These are phyloP conservation scores for Blastobotrys persicus DNA, from an alignment of 1,139 yeast genomes.

Conservation along the genomic window DNA sequence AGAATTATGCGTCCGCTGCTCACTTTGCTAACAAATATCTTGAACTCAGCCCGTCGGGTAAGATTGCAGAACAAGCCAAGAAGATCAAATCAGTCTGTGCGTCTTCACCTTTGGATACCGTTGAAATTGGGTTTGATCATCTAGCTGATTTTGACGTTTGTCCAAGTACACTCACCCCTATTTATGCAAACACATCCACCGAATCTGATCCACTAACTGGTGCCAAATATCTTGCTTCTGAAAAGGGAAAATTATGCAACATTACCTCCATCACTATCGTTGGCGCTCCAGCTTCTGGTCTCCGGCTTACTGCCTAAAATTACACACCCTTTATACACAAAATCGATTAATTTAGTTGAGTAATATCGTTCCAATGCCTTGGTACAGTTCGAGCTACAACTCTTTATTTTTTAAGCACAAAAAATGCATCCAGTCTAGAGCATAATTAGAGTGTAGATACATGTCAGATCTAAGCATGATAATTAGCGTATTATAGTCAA, in stretches of 20 bases:
- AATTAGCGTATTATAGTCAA: too few species aligned
- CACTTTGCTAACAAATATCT: slow-evolving; percentile 85
- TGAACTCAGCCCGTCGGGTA: slow-evolving; percentile 23
- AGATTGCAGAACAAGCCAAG: slow-evolving; percentile 76
- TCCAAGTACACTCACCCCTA: slow-evolving; percentile 83
- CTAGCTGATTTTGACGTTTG: slow-evolving; percentile 89
- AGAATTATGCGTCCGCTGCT: slow-evolving; percentile 85
- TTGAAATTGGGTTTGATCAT: slow-evolving; percentile 90
- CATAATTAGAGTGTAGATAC: too few species aligned
- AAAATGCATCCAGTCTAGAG: too few species aligned
- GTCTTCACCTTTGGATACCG: slow-evolving; percentile 74
- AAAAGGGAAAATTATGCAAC: slow-evolving; percentile 74
- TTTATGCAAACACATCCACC: slow-evolving; percentile 69
- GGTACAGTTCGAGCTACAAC: too few species aligned
- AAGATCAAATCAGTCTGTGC: slow-evolving; percentile 81
- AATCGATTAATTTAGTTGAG: too few species aligned
- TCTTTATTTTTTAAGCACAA: too few species aligned
- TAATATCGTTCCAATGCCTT: too few species aligned
- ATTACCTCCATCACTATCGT: slow-evolving; percentile 75
- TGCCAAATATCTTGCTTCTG: slow-evolving; percentile 75
- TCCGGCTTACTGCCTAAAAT: slow-evolving; percentile 42
- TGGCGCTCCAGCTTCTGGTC: slow-evolving; percentile 96
- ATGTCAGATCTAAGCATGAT: too few species aligned
- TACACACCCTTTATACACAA: too few species aligned
- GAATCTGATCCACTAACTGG: slow-evolving; percentile 87